A percentile compares a stretch with the other conserved stretches of the same genome.
These are phyloP conservation scores for Fusarium xyrophilum DNA, from an alignment of 2,329 filamentous ascomycete genomes.

Conservation along the genomic window DNA sequence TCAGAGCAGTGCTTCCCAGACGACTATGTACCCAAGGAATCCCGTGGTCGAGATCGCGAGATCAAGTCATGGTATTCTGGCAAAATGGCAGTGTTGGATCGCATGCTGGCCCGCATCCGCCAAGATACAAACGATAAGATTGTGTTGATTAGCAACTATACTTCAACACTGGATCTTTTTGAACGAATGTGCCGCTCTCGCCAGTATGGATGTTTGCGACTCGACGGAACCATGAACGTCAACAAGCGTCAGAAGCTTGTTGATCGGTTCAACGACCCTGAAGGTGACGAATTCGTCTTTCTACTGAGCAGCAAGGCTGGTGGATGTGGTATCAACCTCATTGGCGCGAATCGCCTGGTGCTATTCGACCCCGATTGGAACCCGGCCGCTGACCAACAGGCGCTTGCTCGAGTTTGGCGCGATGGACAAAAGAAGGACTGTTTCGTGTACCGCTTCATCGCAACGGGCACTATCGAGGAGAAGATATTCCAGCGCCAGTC, in stretches of 20 bases:
- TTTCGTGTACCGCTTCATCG: constrained; percentile 99
- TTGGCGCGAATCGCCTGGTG: constrained; percentile 91
- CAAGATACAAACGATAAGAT: constrained; percentile 99
- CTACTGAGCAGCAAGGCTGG: constrained; percentile 96
- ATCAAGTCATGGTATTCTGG: constrained; percentile 96
- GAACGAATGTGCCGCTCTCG: constrained; percentile 86
- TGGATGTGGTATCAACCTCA: constrained; percentile 94
- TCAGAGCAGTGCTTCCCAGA: constrained; percentile 82
- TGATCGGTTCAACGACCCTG: constrained; percentile 95
- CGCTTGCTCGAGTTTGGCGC: constrained; percentile 95
- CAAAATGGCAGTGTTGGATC: constrained; percentile 97
- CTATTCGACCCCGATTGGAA: constrained; percentile 99
- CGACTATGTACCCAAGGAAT: constrained; percentile 87
- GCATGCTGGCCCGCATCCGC: constrained; percentile 94
- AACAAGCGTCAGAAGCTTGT: constrained; percentile 97
- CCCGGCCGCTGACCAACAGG: constrained; percentile 95
- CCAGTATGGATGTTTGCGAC: constrained; percentile 82
- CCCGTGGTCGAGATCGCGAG: constrained; percentile 87
- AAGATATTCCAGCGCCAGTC: constrained; percentile 99
- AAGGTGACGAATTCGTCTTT: constrained; percentile 90
- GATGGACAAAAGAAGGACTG: constrained; percentile 99
- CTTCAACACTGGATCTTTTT: constrained; percentile 93
- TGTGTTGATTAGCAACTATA: constrained; percentile 98
- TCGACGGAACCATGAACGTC: constrained; percentile 98
- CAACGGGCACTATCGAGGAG: constrained; percentile 96